A percentile compares a stretch with the other conserved stretches of the same genome.
Conservation (phyloP, 371 early-diverging fungal genomes). For the Spraguea lophii region DNA sequence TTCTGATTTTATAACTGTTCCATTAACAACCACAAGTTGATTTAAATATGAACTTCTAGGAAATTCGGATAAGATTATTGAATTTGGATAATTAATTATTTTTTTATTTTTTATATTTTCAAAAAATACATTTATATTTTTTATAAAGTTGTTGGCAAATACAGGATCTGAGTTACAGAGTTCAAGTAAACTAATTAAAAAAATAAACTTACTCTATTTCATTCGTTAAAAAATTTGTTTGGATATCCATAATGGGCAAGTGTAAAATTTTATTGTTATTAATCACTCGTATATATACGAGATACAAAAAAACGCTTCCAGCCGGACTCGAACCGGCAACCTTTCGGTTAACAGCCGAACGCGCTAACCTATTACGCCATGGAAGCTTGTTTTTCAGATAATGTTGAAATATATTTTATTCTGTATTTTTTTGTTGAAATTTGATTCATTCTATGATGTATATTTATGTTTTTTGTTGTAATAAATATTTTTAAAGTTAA, state of each 20-base stretch:
- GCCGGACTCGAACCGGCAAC: conserved; percentile 55
- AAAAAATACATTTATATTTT: conserved; percentile 1
- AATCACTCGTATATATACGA: too few species aligned
- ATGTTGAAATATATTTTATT: too few species aligned
- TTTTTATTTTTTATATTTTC: not conserved
- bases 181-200: conserved; percentile 7
- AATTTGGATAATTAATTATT: not conserved
- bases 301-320: conserved; percentile 49
- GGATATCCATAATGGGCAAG: too few species aligned
- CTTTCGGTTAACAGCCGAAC: conserved; percentile 56
- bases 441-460: too few species aligned
- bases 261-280: too few species aligned
- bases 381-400: too few species aligned
- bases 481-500: too few species aligned
- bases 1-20: conserved; percentile 36
- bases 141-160: conserved; percentile 22
- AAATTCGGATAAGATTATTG: not conserved
- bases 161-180: conserved; percentile 30
- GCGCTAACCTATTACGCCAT: conserved; percentile 56
- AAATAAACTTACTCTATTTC: not conserved
- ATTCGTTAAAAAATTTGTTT: too few species aligned
- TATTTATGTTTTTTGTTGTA: too few species aligned
- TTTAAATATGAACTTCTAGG: conserved; percentile 22
- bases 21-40: conserved; percentile 26
- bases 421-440: too few species aligned